Evolutionary conservation across 2,329 filamentous ascomycete species (phyloP).

Genomic region (Septoria petroselini): DNA sequence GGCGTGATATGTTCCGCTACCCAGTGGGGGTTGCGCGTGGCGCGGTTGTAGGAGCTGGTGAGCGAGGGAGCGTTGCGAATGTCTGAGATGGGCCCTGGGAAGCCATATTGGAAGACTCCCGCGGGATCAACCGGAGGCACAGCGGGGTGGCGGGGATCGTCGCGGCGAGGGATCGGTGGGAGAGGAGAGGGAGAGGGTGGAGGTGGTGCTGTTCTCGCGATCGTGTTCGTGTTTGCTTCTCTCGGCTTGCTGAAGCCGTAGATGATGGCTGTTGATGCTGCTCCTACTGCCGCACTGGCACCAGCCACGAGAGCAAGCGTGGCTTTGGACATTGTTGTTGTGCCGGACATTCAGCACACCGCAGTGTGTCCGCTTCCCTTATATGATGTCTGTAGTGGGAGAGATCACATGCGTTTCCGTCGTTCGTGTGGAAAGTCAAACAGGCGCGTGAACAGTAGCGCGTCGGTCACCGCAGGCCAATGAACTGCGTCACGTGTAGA

Average conservation of each 20-base stretch:
- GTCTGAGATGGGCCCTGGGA: constrained; percentile 86
- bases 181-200: constrained; percentile 30
- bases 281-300: constrained; percentile 48
- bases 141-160: constrained; percentile 26
- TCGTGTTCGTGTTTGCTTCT: constrained; percentile 30
- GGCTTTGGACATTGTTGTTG: constrained; percentile 49
- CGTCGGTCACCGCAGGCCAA: no score
- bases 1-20: constrained; percentile 92
- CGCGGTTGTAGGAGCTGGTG: constrained; percentile 84
- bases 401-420: no score
- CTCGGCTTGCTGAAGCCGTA: constrained; percentile 38
- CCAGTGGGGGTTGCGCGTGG: constrained; percentile 88
- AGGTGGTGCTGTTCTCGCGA: constrained; percentile 32
- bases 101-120: constrained; percentile 60
- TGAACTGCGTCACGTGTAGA: no score
- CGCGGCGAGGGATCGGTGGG: constrained; percentile 27
- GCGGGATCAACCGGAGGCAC: constrained; percentile 47
- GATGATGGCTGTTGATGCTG: constrained; percentile 49
- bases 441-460: no score
- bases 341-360: constrained; percentile 7
- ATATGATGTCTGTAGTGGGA: no score
- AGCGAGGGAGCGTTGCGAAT: constrained; percentile 72
- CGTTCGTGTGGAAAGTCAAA: no score
- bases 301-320: constrained; percentile 51
- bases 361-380: no score